Conservation (phyloP, 73 alveolate genomes). For the Tetrahymena malaccensis region DNA sequence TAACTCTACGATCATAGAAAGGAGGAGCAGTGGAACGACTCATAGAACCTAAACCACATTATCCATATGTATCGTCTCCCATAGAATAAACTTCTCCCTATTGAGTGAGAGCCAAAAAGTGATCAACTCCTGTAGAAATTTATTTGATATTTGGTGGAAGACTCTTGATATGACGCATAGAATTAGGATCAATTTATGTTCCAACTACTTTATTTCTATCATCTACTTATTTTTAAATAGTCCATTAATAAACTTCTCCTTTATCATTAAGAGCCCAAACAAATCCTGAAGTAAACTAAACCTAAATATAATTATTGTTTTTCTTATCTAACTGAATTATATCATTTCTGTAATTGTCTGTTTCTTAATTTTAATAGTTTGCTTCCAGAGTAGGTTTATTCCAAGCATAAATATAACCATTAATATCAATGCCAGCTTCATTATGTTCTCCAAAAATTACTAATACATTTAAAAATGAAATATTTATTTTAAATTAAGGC, state of each 20-base stretch:
- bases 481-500: neutral
- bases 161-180: neutral
- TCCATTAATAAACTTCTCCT: slow-evolving; percentile 62
- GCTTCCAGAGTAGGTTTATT: neutral
- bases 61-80: slow-evolving; percentile 88
- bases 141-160: slow-evolving; percentile 27
- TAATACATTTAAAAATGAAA: neutral
- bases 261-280: slow-evolving; percentile 58
- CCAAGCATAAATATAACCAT: slow-evolving; percentile 30
- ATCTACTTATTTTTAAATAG: slow-evolving; percentile 32
- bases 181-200: slow-evolving; percentile 37
- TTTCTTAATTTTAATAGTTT: neutral
- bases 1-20: slow-evolving; percentile 46
- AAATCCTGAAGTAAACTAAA: slow-evolving; percentile 46
- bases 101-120: slow-evolving; percentile 58
- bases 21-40: slow-evolving; percentile 66
- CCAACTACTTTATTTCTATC: slow-evolving; percentile 25
- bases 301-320: slow-evolving; percentile 36
- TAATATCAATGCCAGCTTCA: slow-evolving; percentile 29
- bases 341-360: slow-evolving; percentile 16
- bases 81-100: slow-evolving; percentile 66
- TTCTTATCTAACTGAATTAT: neutral
- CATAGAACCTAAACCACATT: slow-evolving; percentile 66
- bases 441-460: slow-evolving; percentile 3
- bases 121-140: slow-evolving; percentile 71